Evolutionary conservation across 495 filamentous ascomycete species (phyloP), one percentile per base, ranked within the genome.

Genomic region (Cercophora samala): DNA sequence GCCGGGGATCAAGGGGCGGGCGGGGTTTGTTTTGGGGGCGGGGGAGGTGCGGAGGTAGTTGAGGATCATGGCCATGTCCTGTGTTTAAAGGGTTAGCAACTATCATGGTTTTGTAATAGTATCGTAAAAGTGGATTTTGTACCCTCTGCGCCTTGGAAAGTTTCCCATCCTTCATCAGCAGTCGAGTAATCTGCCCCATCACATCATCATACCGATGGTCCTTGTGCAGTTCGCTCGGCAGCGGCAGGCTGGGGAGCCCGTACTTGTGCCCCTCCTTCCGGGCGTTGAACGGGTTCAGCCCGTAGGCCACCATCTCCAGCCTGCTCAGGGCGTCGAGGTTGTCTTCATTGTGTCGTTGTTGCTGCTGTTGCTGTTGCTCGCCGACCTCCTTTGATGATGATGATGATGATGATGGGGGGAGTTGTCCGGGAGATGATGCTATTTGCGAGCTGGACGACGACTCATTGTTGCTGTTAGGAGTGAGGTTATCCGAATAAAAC

Each of bases 101-200:
- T 1, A 9, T 46, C 25, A 17, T 18, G n/a, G n/a, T n/a, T n/a
- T n/a, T n/a, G n/a, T n/a, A n/a, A n/a, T n/a, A n/a, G n/a, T n/a
- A n/a, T n/a, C n/a, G n/a, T n/a, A n/a, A n/a, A n/a, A n/a, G n/a
- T n/a, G n/a, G n/a, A n/a, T n/a, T n/a, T n/a, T n/a, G n/a, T n/a
- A 96, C 92, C 84, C 88, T 88, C 76, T 97, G 90, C 22, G 92
- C 93, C 77, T 83, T 81, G 71, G 87, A 86, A 72, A 93, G 81
- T 78, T 97, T 96, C 59, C 95, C 95, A 79, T 97, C 84, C 67
- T 82, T 80, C 94, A 98, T 99, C 63, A 99, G 68, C 63, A 96
- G 84, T 77, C 92, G 93, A 19, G 92, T 96, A 69, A 97, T 82
- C 80, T 97, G 95, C 56, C 88, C 80, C 37, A 98, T 79, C 23